Evolutionary conservation across 768 basidiomycete species (phyloP), one percentile per base, ranked within the genome.

Genomic region (Agrocybe praecox): DNA sequence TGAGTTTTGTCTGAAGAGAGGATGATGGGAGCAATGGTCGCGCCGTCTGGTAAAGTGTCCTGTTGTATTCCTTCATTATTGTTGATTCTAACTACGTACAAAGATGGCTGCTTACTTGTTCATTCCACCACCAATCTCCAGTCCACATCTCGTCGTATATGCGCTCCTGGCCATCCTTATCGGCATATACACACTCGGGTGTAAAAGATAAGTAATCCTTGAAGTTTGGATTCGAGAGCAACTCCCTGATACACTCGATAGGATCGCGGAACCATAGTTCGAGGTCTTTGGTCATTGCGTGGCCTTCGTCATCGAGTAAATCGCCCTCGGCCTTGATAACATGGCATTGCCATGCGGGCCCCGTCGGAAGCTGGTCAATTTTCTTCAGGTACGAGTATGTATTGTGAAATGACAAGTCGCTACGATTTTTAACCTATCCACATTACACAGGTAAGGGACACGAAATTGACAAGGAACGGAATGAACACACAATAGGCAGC

Each of bases 11-110:
- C 68, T 0, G 68, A 67, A 52, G 74, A 62, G 0, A 79, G 54
- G 18, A 80, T 78, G 1, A 80, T 49, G 0, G 76, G 74, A 2
- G 69, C 67, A 2, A 76, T 49, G 1, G 70, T 66, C 1, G 70
- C 67, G 0, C 69, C 70, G 3, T 47, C 51, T 1, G 64, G 65
- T 46, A 69, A 36, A 14, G 4, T 29, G 9, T 4, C 18, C 46
- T 47, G 32, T 34, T 52, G 5, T 14, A 44, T 43, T 4, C 26
- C 26, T 29, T 15, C 33, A 32, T 32, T 2, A 22, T 22, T 15
- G 24, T 34, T 23, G 18, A 18, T 8, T 24, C 43, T 19, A 47
- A 33, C 29, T 14, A 11, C 17, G 1, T 46, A 11, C 40, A 29
- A 44, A 21, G 40, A 18, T 17, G 7, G 24, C 7, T n/a, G 12